Percentiles rank a stretch among this genome's conserved stretches.
Evolutionary conservation across 2,329 filamentous ascomycete genomes (phyloP).

Genomic region (Elsinoe ampelina): DNA sequence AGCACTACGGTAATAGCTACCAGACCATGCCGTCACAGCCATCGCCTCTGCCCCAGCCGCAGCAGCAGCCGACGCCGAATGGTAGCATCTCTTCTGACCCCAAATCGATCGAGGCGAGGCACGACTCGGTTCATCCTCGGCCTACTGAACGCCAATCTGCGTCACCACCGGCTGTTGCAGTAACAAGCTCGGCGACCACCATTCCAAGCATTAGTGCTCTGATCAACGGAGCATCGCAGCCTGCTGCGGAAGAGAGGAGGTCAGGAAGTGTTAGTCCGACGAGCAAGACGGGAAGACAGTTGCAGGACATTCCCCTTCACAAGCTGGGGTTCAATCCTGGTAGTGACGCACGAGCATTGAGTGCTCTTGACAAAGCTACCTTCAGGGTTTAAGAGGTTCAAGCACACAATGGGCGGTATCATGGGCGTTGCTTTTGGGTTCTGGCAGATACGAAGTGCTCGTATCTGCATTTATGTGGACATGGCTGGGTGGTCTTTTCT

Average conservation of each 20-base stretch:
- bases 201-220: slow-evolving; percentile 48
- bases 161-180: slow-evolving; percentile 7
- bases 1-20: slow-evolving; percentile 22
- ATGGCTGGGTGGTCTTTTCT: background rate
- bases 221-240: slow-evolving; percentile 28
- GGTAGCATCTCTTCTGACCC: background rate
- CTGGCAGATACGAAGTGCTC: slow-evolving; percentile 13
- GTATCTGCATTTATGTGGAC: background rate
- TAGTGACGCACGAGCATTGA: slow-evolving; percentile 28
- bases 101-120: background rate
- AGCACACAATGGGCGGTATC: background rate
- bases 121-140: slow-evolving; percentile 11
- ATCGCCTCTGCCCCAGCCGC: slow-evolving; percentile 3
- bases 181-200: slow-evolving; percentile 24
- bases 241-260: slow-evolving; percentile 19
- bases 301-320: slow-evolving; percentile 30
- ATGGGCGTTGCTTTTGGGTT: background rate
- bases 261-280: slow-evolving; percentile 24
- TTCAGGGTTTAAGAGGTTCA: slow-evolving; percentile 19
- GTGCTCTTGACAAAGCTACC: slow-evolving; percentile 30
- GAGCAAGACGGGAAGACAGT: slow-evolving; percentile 20
- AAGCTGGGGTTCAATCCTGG: slow-evolving; percentile 31
- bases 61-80: slow-evolving; percentile 4
- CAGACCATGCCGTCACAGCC: slow-evolving; percentile 1
- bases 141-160: slow-evolving; percentile 16